Percentiles rank a stretch among this genome's conserved stretches.
phyloP scores from a whole-genome alignment of 805 yeast species.

The Yamadazyma philogaea region DNA sequence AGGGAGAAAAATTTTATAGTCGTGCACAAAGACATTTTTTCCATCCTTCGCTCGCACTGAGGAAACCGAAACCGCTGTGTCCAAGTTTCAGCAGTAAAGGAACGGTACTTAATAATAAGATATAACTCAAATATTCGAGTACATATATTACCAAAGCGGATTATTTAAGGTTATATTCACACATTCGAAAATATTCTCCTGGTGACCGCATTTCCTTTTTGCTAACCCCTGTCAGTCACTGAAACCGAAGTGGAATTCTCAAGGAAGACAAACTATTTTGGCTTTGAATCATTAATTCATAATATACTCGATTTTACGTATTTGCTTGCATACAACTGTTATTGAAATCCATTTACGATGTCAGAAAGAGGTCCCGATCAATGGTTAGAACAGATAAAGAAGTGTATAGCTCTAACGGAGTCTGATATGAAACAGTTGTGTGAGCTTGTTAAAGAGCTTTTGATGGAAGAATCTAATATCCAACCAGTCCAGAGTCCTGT shows the following conservation, averaged over 20 bases:
- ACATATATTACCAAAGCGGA: background rate
- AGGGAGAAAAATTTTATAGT: constrained; percentile 3
- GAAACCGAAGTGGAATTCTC: background rate
- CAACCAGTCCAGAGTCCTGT: constrained; percentile 94
- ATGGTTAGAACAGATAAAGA: constrained; percentile 92
- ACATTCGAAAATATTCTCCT: background rate
- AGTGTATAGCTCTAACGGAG: constrained; percentile 85
- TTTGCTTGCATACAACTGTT: background rate
- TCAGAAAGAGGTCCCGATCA: constrained; percentile 60
- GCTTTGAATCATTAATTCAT: constrained; percentile 1
- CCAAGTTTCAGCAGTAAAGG: constrained; percentile 1
- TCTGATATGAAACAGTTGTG: constrained; percentile 94
- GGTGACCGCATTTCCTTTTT: background rate
- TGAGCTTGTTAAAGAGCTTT: constrained; percentile 87
- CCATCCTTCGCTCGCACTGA: constrained; percentile 1
- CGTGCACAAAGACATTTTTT: constrained; percentile 1
- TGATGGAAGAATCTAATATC: constrained; percentile 95
- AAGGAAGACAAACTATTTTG: background rate
- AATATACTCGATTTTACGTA: background rate
- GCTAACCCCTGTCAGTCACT: background rate
- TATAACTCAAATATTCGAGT: background rate
- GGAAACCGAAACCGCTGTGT: constrained; percentile 4
- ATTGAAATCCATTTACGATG: constrained; percentile 6
- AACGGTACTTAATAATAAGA: background rate
- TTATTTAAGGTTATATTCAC: background rate